Percentiles rank a stretch among this genome's conserved stretches.
Conservation (phyloP, 2,329 filamentous ascomycete species). For the Ceratocystiopsis sp. region DNA sequence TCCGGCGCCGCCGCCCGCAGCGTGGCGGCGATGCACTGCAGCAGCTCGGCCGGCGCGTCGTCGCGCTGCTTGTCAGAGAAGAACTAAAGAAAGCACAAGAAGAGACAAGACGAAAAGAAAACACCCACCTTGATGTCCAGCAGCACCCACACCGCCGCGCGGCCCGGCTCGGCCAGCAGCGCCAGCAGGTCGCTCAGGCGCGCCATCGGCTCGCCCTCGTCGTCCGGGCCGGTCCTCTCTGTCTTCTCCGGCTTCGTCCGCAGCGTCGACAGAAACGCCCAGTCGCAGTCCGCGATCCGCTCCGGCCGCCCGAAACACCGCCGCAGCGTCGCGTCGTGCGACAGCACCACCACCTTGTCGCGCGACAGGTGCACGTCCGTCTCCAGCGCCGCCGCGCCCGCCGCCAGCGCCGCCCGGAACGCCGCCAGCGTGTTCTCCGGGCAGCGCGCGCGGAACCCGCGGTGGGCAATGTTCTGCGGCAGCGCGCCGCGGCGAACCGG, state of each 20-base stretch:
- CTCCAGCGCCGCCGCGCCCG: slow-evolving; percentile 54
- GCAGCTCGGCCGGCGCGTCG: slow-evolving; percentile 53
- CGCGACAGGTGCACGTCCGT: slow-evolving; percentile 72
- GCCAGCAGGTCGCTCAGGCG: slow-evolving; percentile 56
- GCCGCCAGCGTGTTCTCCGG: slow-evolving; percentile 71
- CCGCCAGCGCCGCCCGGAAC: slow-evolving; percentile 19
- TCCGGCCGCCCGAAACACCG: slow-evolving; percentile 66
- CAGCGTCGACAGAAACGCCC: slow-evolving; percentile 52
- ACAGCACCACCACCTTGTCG: slow-evolving; percentile 72
- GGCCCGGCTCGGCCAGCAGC: slow-evolving; percentile 47
- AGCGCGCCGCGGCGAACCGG: slow-evolving; percentile 15
- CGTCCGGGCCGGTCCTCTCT: too few species aligned
- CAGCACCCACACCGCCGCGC: slow-evolving; percentile 59
- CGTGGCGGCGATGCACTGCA: slow-evolving; percentile 48
- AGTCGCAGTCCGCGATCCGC: slow-evolving; percentile 59
- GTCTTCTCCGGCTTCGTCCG: slow-evolving; percentile 50
- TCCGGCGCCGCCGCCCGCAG: slow-evolving; percentile 37
- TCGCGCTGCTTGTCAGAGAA: slow-evolving; percentile 33
- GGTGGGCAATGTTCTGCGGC: slow-evolving; percentile 62
- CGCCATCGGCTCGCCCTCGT: slow-evolving; percentile 37
- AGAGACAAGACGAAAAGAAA: background rate
- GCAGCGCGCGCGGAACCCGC: slow-evolving; percentile 58
- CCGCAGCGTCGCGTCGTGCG: slow-evolving; percentile 64
- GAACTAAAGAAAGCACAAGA: background rate
- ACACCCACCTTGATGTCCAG: slow-evolving; percentile 66